Evolutionary conservation across 495 filamentous ascomycete genomes (phyloP).

Genomic region (Trichoderma reesei): DNA sequence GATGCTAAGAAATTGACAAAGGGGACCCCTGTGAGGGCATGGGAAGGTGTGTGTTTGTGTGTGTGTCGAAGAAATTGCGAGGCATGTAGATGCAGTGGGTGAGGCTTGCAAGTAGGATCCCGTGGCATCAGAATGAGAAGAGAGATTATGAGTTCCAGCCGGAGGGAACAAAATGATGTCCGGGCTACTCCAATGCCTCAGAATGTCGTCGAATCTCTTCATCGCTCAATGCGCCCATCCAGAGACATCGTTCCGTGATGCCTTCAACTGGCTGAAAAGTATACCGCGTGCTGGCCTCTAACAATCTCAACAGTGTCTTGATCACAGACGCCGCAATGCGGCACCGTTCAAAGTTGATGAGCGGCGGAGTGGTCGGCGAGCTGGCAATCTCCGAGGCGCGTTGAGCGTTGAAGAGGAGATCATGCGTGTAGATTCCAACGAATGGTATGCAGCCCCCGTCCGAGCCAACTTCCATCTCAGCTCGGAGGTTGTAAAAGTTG

Average conservation of each 20-base stretch:
- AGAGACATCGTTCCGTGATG: slow-evolving; percentile 82
- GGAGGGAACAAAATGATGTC: not conserved
- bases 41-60: too few relatives aligned
- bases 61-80: not conserved
- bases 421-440: slow-evolving; percentile 89
- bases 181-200: slow-evolving; percentile 29
- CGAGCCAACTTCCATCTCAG: slow-evolving; percentile 73
- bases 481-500: slow-evolving; percentile 83
- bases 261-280: slow-evolving; percentile 75
- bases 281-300: slow-evolving; percentile 90
- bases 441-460: slow-evolving; percentile 81
- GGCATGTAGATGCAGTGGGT: not conserved
- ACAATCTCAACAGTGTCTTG: slow-evolving; percentile 78
- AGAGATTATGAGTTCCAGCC: not conserved
- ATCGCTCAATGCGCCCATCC: slow-evolving; percentile 84
- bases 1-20: not conserved
- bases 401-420: slow-evolving; percentile 92
- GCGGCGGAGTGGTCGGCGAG: slow-evolving; percentile 54
- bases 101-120: not conserved
- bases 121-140: not conserved
- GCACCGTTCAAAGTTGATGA: slow-evolving; percentile 94
- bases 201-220: slow-evolving; percentile 57
- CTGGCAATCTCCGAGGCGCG: slow-evolving; percentile 63
- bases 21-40: too few relatives aligned
- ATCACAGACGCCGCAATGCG: slow-evolving; percentile 84